A percentile compares a stretch with the other conserved stretches of the same genome.
Conservation (phyloP, 495 filamentous ascomycete species). For the Cudoniella acicularis region DNA sequence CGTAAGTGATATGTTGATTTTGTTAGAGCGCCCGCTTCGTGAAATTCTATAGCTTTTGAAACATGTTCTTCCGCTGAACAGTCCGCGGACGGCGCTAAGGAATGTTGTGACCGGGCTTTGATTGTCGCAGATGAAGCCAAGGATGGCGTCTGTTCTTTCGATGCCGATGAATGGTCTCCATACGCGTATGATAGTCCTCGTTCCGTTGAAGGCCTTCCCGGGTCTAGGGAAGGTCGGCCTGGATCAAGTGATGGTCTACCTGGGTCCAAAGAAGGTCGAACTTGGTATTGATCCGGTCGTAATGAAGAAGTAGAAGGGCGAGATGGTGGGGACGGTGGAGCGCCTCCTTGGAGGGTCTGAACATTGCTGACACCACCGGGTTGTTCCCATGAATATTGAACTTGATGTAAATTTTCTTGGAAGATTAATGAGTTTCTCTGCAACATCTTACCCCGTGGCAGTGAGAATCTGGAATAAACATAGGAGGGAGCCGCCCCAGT, state of each 20-base stretch:
- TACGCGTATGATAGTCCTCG: slow-evolving; percentile 29
- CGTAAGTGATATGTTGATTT: slow-evolving; percentile 96
- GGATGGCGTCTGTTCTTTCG: slow-evolving; percentile 38
- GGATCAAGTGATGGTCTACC: slow-evolving; percentile 26
- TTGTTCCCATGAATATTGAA: slow-evolving; percentile 36
- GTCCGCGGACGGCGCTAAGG: slow-evolving; percentile 36
- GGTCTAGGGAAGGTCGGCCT: slow-evolving; percentile 32
- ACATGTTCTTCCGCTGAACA: slow-evolving; percentile 77
- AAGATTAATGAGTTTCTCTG: slow-evolving; percentile 67
- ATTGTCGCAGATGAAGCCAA: slow-evolving; percentile 65
- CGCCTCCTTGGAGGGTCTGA: slow-evolving; percentile 34
- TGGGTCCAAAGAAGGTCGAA: slow-evolving; percentile 37
- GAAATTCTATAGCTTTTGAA: slow-evolving; percentile 78
- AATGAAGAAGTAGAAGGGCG: slow-evolving; percentile 30
- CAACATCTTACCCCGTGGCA: slow-evolving; percentile 76
- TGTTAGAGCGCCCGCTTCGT: slow-evolving; percentile 78
- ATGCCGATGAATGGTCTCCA: slow-evolving; percentile 24
- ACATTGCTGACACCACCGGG: slow-evolving; percentile 53
- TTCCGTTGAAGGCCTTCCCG: slow-evolving; percentile 38
- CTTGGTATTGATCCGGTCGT: slow-evolving; percentile 32
- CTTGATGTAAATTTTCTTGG: slow-evolving; percentile 41
- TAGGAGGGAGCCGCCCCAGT: slow-evolving; percentile 63
- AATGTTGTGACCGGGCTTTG: slow-evolving; percentile 51
- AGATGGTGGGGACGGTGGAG: slow-evolving; percentile 52
- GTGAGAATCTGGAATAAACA: slow-evolving; percentile 74